A percentile compares a stretch with the other conserved stretches of the same genome.
These are phyloP conservation scores for Murraya paniculata DNA, from an alignment of 345 rosid genomes.

Conservation along the genomic window DNA sequence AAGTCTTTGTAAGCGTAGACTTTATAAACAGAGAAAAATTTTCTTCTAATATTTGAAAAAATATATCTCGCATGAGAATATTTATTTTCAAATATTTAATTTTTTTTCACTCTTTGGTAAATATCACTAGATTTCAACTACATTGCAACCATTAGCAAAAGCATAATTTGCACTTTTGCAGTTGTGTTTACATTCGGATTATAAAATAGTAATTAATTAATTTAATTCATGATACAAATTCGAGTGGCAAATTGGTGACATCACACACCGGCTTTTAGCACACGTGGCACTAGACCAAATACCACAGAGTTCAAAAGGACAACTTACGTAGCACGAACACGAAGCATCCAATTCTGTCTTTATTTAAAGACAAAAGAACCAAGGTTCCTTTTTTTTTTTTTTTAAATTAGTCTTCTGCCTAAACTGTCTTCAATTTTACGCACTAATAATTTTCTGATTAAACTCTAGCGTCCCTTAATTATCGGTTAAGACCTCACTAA, in stretches of 20 bases:
- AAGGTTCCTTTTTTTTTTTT: neutral
- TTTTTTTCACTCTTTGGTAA: too few species aligned
- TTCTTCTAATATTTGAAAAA: too few species aligned
- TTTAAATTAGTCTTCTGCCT: too few species aligned
- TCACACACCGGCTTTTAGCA: neutral
- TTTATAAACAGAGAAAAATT: too few species aligned
- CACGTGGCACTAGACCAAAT: neutral
- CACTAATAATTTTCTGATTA: neutral
- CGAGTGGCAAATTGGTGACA: neutral
- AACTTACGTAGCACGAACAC: neutral
- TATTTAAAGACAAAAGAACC: neutral
- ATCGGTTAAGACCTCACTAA: conserved; percentile 8
- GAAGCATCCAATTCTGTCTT: neutral
- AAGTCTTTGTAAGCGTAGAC: too few species aligned
- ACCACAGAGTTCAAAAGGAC: neutral
- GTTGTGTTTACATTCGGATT: neutral
- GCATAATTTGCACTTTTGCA: neutral
- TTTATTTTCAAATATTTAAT: too few species aligned
- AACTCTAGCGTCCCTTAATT: neutral
- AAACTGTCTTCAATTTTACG: neutral
- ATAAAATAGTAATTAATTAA: neutral
- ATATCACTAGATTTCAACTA: too few species aligned
- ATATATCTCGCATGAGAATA: too few species aligned
- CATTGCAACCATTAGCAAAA: too few species aligned
- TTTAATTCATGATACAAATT: neutral